Conservation (phyloP, 2,329 filamentous ascomycete species). For the Colletotrichum sp. region DNA sequence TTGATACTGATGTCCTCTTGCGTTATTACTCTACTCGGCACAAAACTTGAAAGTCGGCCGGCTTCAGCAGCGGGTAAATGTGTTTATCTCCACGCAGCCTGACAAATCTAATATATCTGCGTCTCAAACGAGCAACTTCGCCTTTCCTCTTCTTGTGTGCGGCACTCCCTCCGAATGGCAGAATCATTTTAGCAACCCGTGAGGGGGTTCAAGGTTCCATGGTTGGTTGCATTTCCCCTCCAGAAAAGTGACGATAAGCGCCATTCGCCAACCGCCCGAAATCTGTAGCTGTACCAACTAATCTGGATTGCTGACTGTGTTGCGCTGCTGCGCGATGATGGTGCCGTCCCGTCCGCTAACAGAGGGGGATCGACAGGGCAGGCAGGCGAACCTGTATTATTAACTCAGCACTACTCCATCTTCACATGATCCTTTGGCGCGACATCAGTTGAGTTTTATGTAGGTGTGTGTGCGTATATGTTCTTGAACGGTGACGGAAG, state of each 20-base stretch:
- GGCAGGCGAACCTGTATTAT: not conserved
- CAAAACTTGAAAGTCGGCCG: rapidly evolving
- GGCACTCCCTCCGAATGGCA: not conserved
- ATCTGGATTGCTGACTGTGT: not conserved
- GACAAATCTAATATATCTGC: not conserved
- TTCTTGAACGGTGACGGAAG: not conserved
- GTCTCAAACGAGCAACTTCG: not conserved
- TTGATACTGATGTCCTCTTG: not conserved
- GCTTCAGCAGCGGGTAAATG: no score
- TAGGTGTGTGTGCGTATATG: not conserved
- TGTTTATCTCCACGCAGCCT: no score
- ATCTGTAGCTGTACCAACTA: not conserved
- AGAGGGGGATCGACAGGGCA: not conserved
- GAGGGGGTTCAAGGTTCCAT: not conserved
- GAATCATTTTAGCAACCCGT: not conserved
- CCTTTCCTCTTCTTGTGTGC: not conserved
- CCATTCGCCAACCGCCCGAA: not conserved
- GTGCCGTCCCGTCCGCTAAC: not conserved
- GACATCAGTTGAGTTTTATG: not conserved
- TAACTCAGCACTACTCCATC: not conserved
- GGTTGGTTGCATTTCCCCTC: not conserved
- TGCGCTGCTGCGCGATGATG: not conserved
- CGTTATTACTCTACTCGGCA: not conserved
- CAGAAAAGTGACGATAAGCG: not conserved
- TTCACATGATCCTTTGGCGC: not conserved